Evolutionary conservation across 108 stramenopile genomes (phyloP).

Genomic region (Hondaea fermentalgiana): DNA sequence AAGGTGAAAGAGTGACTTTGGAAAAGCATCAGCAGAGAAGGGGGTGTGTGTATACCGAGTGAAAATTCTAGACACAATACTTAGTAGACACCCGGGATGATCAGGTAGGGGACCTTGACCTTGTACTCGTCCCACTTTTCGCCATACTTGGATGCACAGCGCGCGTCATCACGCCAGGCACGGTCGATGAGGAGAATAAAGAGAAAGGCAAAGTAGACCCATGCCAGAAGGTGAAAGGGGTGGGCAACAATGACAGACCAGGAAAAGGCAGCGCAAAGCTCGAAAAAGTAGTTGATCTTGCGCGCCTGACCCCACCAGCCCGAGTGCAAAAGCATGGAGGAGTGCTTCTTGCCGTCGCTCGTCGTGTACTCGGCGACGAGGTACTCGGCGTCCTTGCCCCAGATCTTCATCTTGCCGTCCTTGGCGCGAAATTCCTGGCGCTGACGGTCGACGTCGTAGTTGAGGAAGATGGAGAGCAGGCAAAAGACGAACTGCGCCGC

Average conservation of each 20-base stretch:
- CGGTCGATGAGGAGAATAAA: slow-evolving; percentile 85
- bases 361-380: slow-evolving; percentile 81
- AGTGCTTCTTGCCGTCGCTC: slow-evolving; percentile 56
- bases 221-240: slow-evolving; percentile 58
- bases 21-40: too few relatives aligned
- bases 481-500: slow-evolving; percentile 39
- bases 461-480: slow-evolving; percentile 62
- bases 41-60: too few relatives aligned
- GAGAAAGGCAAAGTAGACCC: slow-evolving; percentile 84
- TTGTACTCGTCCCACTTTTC: slow-evolving; percentile 90
- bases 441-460: slow-evolving; percentile 94
- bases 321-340: slow-evolving; percentile 62
- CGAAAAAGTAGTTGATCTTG: slow-evolving; percentile 94
- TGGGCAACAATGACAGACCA: slow-evolving; percentile 76
- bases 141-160: slow-evolving; percentile 88
- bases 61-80: too few relatives aligned
- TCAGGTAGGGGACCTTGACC: slow-evolving; percentile 48
- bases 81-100: slow-evolving; percentile 47
- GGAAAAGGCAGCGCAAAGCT: slow-evolving; percentile 74
- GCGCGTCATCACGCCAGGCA: slow-evolving; percentile 83
- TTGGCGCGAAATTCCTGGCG: slow-evolving; percentile 78
- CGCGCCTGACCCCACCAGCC: slow-evolving; percentile 85
- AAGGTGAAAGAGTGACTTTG: too few relatives aligned
- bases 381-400: slow-evolving; percentile 72
- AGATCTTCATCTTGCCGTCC: slow-evolving; percentile 68